Evolutionary conservation across 2,329 filamentous ascomycete genomes (phyloP).

Genomic region (Amphichorda felina): DNA sequence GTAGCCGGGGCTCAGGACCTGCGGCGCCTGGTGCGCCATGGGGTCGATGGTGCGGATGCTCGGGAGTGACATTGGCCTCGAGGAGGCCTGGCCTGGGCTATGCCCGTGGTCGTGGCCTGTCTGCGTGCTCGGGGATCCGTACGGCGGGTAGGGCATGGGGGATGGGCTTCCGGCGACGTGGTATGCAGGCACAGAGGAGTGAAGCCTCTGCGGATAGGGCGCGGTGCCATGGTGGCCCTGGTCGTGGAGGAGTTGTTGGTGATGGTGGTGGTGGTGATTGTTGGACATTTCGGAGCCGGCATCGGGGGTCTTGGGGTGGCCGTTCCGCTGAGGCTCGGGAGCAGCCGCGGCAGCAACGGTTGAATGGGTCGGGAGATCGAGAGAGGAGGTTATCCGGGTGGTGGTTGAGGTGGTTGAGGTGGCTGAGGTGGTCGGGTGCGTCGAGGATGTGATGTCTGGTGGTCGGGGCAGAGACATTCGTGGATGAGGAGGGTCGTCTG

Average conservation of each 20-base stretch:
- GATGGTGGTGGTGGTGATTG: neutral
- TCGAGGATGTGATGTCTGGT: no score
- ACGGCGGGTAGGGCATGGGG: conserved; percentile 24
- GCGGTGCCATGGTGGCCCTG: neutral
- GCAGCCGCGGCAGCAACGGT: neutral
- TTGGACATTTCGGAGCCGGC: neutral
- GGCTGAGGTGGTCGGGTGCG: neutral
- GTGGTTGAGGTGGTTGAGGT: neutral
- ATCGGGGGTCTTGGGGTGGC: neutral
- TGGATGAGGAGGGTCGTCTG: no score
- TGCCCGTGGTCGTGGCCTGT: no score
- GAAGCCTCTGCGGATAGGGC: neutral
- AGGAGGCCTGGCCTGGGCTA: conserved; percentile 14
- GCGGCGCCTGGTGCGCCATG: conserved; percentile 14
- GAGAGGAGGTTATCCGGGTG: neutral
- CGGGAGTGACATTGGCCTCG: conserved; percentile 21
- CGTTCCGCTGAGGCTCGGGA: neutral
- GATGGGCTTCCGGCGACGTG: conserved; percentile 13
- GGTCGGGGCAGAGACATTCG: no score
- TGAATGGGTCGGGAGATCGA: neutral
- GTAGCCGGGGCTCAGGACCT: conserved; percentile 7
- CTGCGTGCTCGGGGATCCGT: conserved; percentile 20
- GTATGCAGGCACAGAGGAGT: conserved; percentile 11
- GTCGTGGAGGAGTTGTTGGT: neutral
- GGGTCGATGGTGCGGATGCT: conserved; percentile 29